phyloP scores from a whole-genome alignment of 2,329 filamentous ascomycete genomes.

The Dothideomycetes sp. region DNA sequence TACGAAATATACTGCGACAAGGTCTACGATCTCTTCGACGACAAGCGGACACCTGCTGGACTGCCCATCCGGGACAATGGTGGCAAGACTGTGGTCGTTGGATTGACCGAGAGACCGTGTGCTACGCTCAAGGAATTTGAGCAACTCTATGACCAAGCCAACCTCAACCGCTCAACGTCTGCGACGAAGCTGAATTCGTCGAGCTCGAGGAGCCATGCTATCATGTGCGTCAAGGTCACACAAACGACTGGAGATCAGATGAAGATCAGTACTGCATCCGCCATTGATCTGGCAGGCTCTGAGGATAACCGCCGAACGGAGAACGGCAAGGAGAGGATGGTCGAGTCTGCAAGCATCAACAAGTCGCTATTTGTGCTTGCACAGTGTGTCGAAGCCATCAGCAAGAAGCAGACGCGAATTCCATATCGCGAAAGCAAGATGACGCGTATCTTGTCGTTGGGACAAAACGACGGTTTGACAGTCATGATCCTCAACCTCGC shows the following conservation, averaged over 20 bases:
- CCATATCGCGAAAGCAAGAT: constrained; percentile 95
- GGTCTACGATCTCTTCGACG: constrained; percentile 84
- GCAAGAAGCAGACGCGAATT: constrained; percentile 61
- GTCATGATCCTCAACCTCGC: constrained; percentile 95
- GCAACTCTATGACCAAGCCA: constrained; percentile 78
- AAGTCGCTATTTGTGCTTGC: constrained; percentile 91
- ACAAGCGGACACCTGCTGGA: constrained; percentile 73
- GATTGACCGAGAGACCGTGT: constrained; percentile 72
- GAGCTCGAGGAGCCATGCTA: constrained; percentile 61
- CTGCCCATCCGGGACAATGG: constrained; percentile 76
- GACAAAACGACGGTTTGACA: constrained; percentile 89
- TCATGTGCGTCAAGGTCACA: constrained; percentile 79
- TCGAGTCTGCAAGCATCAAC: constrained; percentile 97
- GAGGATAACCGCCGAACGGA: constrained; percentile 93
- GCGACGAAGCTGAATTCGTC: constrained; percentile 78
- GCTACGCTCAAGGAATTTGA: constrained; percentile 84
- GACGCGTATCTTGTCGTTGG: constrained; percentile 84
- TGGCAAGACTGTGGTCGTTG: constrained; percentile 78
- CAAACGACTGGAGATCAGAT: constrained; percentile 59
- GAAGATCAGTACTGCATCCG: constrained; percentile 73
- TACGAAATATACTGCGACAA: constrained; percentile 98
- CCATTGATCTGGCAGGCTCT: constrained; percentile 89
- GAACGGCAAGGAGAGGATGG: constrained; percentile 80
- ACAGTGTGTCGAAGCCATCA: constrained; percentile 92
- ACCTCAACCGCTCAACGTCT: constrained; percentile 79